Base-by-base conservation (phyloP, 176 grass and related monocot species). In the Coix lacrymajobi region DNA sequence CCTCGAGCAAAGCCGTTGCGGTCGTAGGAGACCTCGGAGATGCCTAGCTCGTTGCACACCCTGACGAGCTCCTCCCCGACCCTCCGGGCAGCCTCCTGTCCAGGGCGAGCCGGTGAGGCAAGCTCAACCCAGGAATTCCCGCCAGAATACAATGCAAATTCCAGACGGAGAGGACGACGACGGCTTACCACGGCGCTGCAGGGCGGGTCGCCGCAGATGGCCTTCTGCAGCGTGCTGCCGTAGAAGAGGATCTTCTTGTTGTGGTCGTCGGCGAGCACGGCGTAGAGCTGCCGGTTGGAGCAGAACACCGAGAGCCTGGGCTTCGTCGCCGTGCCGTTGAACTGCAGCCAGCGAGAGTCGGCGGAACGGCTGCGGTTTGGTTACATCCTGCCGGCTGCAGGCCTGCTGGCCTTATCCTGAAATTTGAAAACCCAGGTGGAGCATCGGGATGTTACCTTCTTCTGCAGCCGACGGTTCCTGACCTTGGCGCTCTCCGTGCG, bases 291-390 rank as follows among this genome's bases (percentile, higher is more conserved):
- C 85, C 63, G 85, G 72, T 90, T 90, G 17, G 96, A 93, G 84
- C 96, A 99, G 78, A 99, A 99, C 24, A 96, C 89, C 0, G 93
- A 99, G 63, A 99, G 77, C 77, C 93, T 85, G 57, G 96, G 96
- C 81, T 92, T 99, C 34, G 54, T 76, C 71, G 79, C 75, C 5
- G 96, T 90, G 71, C 96, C 96, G 49, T 96, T 90, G 70, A 92
- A 98, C 96, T 98, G 86, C 69, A 57, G 26, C 11, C 58, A 29
- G 11, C 32, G 19, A 69, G 32, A 39, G n/a, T 4, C 25, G 20
- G 51, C 48, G 32, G 37, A 61, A 37, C 56, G 8, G 46, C 17
- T 0, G 38, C 14, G 11, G 14, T 43, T 22, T 22, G 3, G 31
- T 81, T 37, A 44, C 45, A 52, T 44, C 70, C 3, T 19, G 31